phyloP scores from a whole-genome alignment of 2,329 filamentous ascomycete genomes.

The Penicillium sp. region DNA sequence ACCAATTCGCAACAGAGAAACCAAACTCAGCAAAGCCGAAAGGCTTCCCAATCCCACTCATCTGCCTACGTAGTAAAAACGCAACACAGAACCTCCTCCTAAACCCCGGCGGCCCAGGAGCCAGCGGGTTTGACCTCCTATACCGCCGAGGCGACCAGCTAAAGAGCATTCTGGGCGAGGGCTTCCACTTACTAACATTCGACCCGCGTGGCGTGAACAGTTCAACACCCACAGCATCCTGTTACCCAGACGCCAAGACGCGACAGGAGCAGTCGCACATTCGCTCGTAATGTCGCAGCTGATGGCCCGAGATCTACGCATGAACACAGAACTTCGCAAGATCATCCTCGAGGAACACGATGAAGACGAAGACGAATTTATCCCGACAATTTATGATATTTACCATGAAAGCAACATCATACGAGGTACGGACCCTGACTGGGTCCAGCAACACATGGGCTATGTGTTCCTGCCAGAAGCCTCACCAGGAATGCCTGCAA shows the following conservation, averaged over 20 bases:
- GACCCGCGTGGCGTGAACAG: conserved; percentile 43
- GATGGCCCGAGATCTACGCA: conserved; percentile 32
- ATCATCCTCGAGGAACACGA: no score
- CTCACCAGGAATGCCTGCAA: no score
- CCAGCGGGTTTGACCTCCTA: conserved; percentile 36
- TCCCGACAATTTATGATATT: no score
- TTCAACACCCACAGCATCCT: conserved; percentile 31
- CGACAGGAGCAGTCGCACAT: conserved; percentile 29
- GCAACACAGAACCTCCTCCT: conserved; percentile 40
- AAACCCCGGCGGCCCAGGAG: conserved; percentile 45
- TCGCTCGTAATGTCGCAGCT: conserved; percentile 7
- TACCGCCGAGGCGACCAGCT: conserved; percentile 31
- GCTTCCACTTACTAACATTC: conserved; percentile 42
- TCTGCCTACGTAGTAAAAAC: conserved; percentile 40
- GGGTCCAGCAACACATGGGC: no score
- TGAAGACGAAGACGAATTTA: no score
- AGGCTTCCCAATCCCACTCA: conserved; percentile 38
- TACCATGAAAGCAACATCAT: no score
- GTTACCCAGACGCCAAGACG: conserved; percentile 34
- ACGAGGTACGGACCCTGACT: no score
- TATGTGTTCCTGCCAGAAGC: no score
- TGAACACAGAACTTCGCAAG: conserved; percentile 36
- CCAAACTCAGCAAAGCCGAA: conserved; percentile 22
- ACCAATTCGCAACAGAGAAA: conserved; percentile 37
- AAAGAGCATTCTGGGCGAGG: conserved; percentile 36